A percentile compares a stretch with the other conserved stretches of the same genome.
These are phyloP conservation scores for Arthrobotrys iridis DNA, from an alignment of 2,329 filamentous ascomycete species.

Conservation along the genomic window DNA sequence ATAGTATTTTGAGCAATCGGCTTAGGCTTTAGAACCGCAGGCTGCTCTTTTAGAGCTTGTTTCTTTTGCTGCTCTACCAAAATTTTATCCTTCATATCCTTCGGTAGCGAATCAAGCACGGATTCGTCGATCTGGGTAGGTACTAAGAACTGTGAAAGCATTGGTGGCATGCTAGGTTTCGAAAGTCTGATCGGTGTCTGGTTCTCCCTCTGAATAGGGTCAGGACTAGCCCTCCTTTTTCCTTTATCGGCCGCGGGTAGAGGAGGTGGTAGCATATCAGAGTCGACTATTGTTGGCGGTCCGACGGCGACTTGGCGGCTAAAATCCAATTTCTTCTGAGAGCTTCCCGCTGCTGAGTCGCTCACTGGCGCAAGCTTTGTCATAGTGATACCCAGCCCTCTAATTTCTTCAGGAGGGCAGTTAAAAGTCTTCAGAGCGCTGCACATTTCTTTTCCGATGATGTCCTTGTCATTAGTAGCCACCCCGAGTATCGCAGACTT, in stretches of 20 bases:
- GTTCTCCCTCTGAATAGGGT: conserved; percentile 63
- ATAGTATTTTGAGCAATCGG: conserved; percentile 60
- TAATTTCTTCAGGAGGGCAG: conserved; percentile 89
- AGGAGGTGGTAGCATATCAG: conserved; percentile 62
- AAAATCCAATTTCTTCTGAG: conserved; percentile 82
- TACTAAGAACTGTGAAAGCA: conserved; percentile 90
- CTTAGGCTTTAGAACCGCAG: conserved; percentile 58
- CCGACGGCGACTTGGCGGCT: conserved; percentile 64
- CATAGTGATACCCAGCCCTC: conserved; percentile 91
- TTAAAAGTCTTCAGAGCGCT: conserved; percentile 79
- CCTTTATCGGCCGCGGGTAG: conserved; percentile 57
- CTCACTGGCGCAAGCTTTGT: conserved; percentile 80
- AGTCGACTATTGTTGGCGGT: conserved; percentile 66
- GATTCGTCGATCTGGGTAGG: conserved; percentile 82
- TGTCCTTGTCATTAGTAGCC: conserved; percentile 77
- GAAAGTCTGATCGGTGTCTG: conserved; percentile 72
- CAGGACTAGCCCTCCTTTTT: conserved; percentile 59
- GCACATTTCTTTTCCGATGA: conserved; percentile 81
- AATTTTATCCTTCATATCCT: conserved; percentile 81
- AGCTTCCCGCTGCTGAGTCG: conserved; percentile 71
- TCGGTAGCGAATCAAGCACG: conserved; percentile 84
- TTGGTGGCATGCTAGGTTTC: conserved; percentile 68
- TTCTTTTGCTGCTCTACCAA: conserved; percentile 67
- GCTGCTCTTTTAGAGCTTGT: conserved; percentile 56
- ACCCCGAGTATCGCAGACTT: conserved; percentile 86